phyloP scores from a whole-genome alignment of 495 filamentous ascomycete genomes.

The Schizothecium vesticola region DNA sequence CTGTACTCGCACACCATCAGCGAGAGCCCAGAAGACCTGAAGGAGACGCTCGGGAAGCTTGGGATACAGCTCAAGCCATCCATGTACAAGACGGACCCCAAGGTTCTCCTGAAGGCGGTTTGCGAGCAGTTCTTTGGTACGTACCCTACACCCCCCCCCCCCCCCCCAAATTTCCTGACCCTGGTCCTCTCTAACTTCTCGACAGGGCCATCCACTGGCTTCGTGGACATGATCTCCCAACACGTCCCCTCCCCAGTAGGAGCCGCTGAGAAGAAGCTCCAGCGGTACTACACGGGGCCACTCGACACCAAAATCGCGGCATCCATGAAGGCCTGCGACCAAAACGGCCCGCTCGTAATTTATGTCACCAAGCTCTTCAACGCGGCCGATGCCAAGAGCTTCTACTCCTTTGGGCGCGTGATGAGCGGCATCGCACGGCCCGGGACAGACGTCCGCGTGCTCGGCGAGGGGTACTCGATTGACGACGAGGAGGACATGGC shows the following conservation, averaged over 20 bases:
- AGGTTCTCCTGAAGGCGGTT: slow-evolving; percentile 79
- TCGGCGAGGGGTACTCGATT: slow-evolving; percentile 92
- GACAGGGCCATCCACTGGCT: slow-evolving; percentile 61
- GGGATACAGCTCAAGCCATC: slow-evolving; percentile 86
- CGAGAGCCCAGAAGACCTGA: slow-evolving; percentile 81
- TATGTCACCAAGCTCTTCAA: slow-evolving; percentile 92
- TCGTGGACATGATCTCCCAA: slow-evolving; percentile 91
- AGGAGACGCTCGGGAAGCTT: slow-evolving; percentile 69
- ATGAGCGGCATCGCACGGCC: slow-evolving; percentile 88
- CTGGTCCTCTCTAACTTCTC: slow-evolving; percentile 1
- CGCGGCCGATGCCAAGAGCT: slow-evolving; percentile 76
- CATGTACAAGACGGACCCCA: slow-evolving; percentile 83
- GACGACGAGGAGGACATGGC: slow-evolving; percentile 99
- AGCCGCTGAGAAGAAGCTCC: slow-evolving; percentile 67
- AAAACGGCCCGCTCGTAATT: slow-evolving; percentile 84
- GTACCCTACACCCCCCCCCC: not conserved
- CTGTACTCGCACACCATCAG: slow-evolving; percentile 94
- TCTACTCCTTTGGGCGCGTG: slow-evolving; percentile 84
- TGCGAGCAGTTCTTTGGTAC: slow-evolving; percentile 91
- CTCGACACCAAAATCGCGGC: slow-evolving; percentile 77
- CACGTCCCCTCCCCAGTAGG: slow-evolving; percentile 85
- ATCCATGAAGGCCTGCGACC: slow-evolving; percentile 75
- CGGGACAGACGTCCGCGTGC: slow-evolving; percentile 77
- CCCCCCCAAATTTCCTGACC: not conserved
- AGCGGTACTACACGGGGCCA: slow-evolving; percentile 92